A percentile compares a stretch with the other conserved stretches of the same genome.
phyloP scores from a whole-genome alignment of 2,329 filamentous ascomycete genomes.

The Pezicula rhizophila region DNA sequence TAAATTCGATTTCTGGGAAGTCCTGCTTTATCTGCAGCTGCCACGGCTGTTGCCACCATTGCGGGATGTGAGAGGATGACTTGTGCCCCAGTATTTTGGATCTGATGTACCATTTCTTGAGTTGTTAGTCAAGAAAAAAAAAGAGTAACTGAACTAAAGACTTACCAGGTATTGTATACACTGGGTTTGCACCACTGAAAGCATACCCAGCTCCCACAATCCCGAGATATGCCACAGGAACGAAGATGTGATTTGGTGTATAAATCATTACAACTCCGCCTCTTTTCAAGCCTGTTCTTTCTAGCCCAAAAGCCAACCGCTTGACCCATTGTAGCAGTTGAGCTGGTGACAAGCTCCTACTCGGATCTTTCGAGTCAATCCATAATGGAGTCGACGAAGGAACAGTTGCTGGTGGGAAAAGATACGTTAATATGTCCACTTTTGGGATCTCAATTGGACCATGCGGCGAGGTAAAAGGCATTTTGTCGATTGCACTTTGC shows the following conservation, averaged over 20 bases:
- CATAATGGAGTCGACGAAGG: constrained; percentile 43
- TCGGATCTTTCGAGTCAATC: constrained; percentile 43
- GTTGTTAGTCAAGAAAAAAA: background rate
- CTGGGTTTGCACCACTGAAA: constrained; percentile 49
- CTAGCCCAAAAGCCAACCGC: constrained; percentile 42
- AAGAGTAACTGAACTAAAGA: constrained; percentile 7
- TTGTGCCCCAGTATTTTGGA: constrained; percentile 44
- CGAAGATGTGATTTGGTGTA: constrained; percentile 48
- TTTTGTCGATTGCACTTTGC: constrained; percentile 3
- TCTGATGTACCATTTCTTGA: constrained; percentile 43
- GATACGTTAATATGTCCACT: constrained; percentile 16
- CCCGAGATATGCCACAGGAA: constrained; percentile 48
- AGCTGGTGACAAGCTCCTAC: constrained; percentile 38
- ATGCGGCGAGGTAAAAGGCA: constrained; percentile 16
- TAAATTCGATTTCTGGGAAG: constrained; percentile 39
- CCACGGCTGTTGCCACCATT: constrained; percentile 36
- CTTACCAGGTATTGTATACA: constrained; percentile 42
- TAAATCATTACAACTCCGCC: constrained; percentile 49
- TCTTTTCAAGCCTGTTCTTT: constrained; percentile 36
- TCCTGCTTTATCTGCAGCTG: constrained; percentile 34
- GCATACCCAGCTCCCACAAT: constrained; percentile 45
- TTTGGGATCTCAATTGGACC: constrained; percentile 16
- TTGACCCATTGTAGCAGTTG: constrained; percentile 45
- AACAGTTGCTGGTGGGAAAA: constrained; percentile 32
- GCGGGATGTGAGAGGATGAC: constrained; percentile 42